Percentiles rank a stretch among this genome's conserved stretches.
Conservation (phyloP, 306 rosid species). For the Pyrus betulifolia region DNA sequence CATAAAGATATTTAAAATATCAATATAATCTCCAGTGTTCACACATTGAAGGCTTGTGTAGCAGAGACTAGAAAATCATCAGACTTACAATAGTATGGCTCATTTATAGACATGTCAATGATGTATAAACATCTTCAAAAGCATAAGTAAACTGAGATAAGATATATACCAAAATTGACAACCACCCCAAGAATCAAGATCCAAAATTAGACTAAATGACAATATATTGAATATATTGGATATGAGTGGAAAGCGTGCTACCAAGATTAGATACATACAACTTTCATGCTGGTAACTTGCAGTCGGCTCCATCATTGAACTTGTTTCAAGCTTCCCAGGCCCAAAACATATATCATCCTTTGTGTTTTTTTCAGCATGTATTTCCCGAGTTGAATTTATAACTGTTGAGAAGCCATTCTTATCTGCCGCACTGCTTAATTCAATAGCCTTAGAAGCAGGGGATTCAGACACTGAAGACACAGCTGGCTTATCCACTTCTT, state of each 20-base stretch:
- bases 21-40: neutral
- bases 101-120: neutral
- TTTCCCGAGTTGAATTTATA: slow-evolving; percentile 52
- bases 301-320: slow-evolving; percentile 25
- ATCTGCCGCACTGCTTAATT: slow-evolving; percentile 40
- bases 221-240: neutral
- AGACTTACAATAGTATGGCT: neutral
- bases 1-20: neutral
- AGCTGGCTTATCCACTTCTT: slow-evolving; percentile 61
- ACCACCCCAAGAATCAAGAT: neutral
- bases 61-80: neutral
- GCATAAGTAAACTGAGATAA: too few species aligned
- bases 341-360: slow-evolving; percentile 35
- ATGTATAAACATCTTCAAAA: neutral
- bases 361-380: slow-evolving; percentile 31
- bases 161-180: too few species aligned
- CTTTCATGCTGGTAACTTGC: slow-evolving; percentile 30
- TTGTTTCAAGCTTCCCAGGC: slow-evolving; percentile 37
- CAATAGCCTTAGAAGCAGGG: slow-evolving; percentile 42
- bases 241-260: neutral
- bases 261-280: slow-evolving; percentile 24
- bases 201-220: neutral
- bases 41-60: neutral
- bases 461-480: slow-evolving; percentile 50
- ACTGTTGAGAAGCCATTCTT: slow-evolving; percentile 46